These are phyloP conservation scores for Avicennia marina DNA, from an alignment of 257 asterid genomes.

Conservation along the genomic window DNA sequence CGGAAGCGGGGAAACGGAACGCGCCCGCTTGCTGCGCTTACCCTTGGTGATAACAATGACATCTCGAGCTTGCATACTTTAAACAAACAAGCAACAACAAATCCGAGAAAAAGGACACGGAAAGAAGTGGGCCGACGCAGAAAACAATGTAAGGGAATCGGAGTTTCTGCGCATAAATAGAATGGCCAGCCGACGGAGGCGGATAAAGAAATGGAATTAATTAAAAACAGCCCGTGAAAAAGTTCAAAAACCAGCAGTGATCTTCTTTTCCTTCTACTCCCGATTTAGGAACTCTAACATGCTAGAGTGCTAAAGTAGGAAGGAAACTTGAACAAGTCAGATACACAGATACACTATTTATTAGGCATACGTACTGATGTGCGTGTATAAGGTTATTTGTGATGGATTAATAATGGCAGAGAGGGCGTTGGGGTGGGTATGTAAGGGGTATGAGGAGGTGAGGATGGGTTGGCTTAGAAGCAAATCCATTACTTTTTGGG, in stretches of 20 bases:
- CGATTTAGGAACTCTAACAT: too few species aligned
- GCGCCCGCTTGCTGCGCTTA: constrained; percentile 63
- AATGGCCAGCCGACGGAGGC: too few species aligned
- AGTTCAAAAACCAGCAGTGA: too few species aligned
- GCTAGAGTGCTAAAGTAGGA: too few species aligned
- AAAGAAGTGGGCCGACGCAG: neutral
- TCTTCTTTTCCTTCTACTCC: too few species aligned
- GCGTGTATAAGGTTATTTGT: neutral
- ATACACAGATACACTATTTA: too few species aligned
- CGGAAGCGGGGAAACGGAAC: constrained; percentile 45
- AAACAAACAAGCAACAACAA: neutral
- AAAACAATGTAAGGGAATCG: too few species aligned
- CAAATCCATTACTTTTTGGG: constrained; percentile 69
- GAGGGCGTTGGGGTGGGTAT: neutral
- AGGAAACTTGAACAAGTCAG: too few species aligned
- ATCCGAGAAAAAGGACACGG: constrained; percentile 10
- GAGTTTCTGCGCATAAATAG: too few species aligned
- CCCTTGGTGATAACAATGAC: constrained; percentile 34
- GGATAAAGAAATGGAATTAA: too few species aligned
- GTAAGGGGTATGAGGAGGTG: constrained; percentile 27
- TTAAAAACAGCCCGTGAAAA: too few species aligned
- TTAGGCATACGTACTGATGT: neutral
- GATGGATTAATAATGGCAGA: too few species aligned
- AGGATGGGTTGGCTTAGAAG: constrained; percentile 94
- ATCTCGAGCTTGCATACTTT: constrained; percentile 40